Evolutionary conservation across 495 filamentous ascomycete species (phyloP).

Genomic region (Aspergillus baeticus): DNA sequence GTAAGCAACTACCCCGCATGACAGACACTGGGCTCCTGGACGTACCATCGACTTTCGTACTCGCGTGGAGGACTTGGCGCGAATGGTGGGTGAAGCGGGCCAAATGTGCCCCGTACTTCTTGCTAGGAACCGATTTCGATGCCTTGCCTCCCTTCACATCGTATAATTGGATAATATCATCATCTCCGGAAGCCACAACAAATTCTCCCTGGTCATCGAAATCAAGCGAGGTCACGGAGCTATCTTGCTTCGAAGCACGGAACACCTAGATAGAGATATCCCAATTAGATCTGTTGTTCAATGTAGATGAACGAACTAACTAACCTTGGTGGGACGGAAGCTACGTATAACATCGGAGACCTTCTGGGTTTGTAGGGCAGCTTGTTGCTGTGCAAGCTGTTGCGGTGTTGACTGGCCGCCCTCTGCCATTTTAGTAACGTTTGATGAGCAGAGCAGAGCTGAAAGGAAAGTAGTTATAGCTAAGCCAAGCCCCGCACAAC

Average conservation of each 20-base stretch:
- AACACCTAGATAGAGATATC: conserved; percentile 29
- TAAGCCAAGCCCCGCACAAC: not conserved
- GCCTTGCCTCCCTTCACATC: conserved; percentile 86
- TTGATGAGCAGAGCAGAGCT: not conserved
- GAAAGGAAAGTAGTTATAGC: not conserved
- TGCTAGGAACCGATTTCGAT: conserved; percentile 76
- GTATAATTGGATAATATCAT: conserved; percentile 93
- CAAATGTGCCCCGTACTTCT: conserved; percentile 94
- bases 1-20: conserved; percentile 1
- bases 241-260: conserved; percentile 38
- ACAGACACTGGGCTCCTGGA: conserved; percentile 1
- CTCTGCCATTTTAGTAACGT: conserved; percentile 32
- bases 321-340: conserved; percentile 48
- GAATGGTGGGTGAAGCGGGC: conserved; percentile 91
- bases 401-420: conserved; percentile 24
- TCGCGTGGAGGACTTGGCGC: conserved; percentile 87
- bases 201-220: conserved; percentile 94
- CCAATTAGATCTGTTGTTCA: conserved; percentile 15
- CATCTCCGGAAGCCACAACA: conserved; percentile 79
- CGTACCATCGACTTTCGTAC: conserved; percentile 80
- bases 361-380: conserved; percentile 38
- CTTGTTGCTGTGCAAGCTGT: conserved; percentile 23
- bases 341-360: conserved; percentile 47
- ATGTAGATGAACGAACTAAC: conserved; percentile 3
- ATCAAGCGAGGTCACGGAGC: conserved; percentile 72